A percentile compares a stretch with the other conserved stretches of the same genome.
phyloP scores from a whole-genome alignment of 257 asterid genomes.

The Oldenlandia corymbosa region DNA sequence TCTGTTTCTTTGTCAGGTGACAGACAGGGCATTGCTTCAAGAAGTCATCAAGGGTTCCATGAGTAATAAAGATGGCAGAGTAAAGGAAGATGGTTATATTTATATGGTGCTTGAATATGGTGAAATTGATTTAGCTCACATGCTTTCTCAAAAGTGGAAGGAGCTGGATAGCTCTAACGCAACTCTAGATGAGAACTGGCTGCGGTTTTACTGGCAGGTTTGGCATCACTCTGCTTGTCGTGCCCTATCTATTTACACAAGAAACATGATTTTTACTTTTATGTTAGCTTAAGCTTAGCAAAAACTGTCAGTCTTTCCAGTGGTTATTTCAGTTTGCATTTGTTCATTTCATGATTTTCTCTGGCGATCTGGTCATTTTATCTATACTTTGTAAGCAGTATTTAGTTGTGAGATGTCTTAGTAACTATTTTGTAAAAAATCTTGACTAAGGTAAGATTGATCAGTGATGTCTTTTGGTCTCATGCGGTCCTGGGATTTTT shows the following conservation, averaged over 20 bases:
- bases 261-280: not conserved
- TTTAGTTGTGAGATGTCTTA: not conserved
- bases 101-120: slow-evolving; percentile 98
- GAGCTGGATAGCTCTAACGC: slow-evolving; percentile 55
- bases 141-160: slow-evolving; percentile 93
- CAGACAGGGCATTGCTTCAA: slow-evolving; percentile 75
- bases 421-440: not conserved
- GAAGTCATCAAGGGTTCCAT: slow-evolving; percentile 81
- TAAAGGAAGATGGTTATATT: slow-evolving; percentile 81
- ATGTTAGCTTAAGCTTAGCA: not conserved
- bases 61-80: slow-evolving; percentile 69
- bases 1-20: slow-evolving; percentile 53
- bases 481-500: not conserved
- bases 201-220: slow-evolving; percentile 98
- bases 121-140: slow-evolving; percentile 97
- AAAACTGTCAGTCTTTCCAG: not conserved
- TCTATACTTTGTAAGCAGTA: no score
- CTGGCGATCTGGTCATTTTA: not conserved
- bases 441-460: not conserved
- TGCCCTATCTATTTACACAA: not conserved
- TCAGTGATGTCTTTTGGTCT: not conserved
- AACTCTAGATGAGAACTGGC: slow-evolving; percentile 93
- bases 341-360: not conserved
- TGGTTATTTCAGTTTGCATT: not conserved
- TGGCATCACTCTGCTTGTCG: slow-evolving; percentile 13